A percentile compares a stretch with the other conserved stretches of the same genome.
phyloP scores from a whole-genome alignment of 2,329 filamentous ascomycete species.

The Fusarium burgessii region DNA sequence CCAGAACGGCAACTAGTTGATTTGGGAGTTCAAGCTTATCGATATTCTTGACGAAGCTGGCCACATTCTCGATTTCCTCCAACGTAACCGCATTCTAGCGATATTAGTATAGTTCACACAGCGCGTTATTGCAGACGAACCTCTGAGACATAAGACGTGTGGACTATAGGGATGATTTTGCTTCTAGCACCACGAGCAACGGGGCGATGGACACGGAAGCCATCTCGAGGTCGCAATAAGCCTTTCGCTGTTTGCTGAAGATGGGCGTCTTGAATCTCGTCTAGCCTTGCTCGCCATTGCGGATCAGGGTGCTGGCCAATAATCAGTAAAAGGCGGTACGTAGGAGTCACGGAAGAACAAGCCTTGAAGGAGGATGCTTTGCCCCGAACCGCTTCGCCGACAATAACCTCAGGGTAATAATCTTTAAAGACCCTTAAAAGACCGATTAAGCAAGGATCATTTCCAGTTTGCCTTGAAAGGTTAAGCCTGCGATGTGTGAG shows the following conservation, averaged over 20 bases:
- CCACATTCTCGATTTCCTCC: constrained; percentile 81
- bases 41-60: constrained; percentile 76
- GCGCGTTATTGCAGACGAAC: constrained; percentile 52
- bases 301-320: constrained; percentile 74
- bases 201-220: constrained; percentile 73
- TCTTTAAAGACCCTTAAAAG: constrained; percentile 88
- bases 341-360: not conserved
- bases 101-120: constrained; percentile 23
- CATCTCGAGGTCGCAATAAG: constrained; percentile 53
- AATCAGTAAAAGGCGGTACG: not conserved
- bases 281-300: constrained; percentile 78
- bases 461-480: constrained; percentile 71
- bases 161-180: constrained; percentile 73
- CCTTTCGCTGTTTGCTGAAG: constrained; percentile 60
- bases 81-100: constrained; percentile 71
- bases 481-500: constrained; percentile 59
- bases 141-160: constrained; percentile 79
- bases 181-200: constrained; percentile 45
- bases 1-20: constrained; percentile 81
- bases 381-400: constrained; percentile 74
- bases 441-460: constrained; percentile 79
- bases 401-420: constrained; percentile 89
- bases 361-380: constrained; percentile 73
- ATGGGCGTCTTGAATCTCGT: constrained; percentile 72
- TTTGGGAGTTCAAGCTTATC: constrained; percentile 85